phyloP scores from a whole-genome alignment of 176 grass and related monocot genomes.

The Triticum dicoccoides region DNA sequence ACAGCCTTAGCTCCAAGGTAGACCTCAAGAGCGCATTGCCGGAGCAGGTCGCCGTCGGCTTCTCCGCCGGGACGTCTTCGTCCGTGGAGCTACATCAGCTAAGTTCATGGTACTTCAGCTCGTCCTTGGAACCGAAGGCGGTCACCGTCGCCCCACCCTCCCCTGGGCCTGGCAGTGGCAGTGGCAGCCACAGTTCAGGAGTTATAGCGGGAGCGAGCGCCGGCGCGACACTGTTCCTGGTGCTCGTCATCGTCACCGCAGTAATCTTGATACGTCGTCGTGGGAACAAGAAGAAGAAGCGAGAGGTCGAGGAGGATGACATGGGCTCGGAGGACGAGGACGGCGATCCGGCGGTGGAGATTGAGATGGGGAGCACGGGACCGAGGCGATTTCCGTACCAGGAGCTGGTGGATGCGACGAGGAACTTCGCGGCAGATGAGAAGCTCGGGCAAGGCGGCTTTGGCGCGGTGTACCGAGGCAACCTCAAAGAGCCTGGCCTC shows the following conservation, averaged over 20 bases:
- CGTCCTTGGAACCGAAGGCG: neutral
- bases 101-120: conserved; percentile 7
- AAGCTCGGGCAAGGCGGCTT: neutral
- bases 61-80: neutral
- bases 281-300: neutral
- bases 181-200: neutral
- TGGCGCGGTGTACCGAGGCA: neutral
- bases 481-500: neutral
- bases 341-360: neutral
- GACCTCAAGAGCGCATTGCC: neutral
- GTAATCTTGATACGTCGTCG: neutral
- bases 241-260: neutral
- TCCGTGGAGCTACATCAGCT: neutral
- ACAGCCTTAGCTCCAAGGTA: conserved; percentile 4
- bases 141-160: neutral
- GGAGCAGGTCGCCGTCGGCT: conserved; percentile 15
- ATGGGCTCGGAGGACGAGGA: neutral
- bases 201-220: neutral
- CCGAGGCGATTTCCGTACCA: conserved; percentile 7
- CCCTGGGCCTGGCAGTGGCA: neutral
- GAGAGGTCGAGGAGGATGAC: neutral
- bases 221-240: neutral
- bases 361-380: neutral
- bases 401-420: neutral
- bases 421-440: neutral